Conservation (phyloP, 139 green algal species). For the Micractinium sp. region DNA sequence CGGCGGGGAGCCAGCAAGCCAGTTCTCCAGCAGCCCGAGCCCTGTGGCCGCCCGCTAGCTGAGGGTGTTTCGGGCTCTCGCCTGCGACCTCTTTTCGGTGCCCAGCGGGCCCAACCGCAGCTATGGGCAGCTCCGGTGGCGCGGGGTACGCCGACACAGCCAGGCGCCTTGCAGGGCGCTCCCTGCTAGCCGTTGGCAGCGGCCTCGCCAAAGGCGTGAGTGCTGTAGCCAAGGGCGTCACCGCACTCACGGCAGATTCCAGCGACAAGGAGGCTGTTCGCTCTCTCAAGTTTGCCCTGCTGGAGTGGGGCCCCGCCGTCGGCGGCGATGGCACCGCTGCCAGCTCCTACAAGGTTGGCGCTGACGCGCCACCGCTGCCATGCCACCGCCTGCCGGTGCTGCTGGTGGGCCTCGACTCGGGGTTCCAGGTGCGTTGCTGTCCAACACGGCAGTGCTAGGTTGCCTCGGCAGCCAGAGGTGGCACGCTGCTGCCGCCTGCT, state of each 20-base stretch:
- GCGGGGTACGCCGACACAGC: slow-evolving; percentile 3
- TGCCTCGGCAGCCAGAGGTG: background rate
- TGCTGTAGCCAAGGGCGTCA: slow-evolving; percentile 15
- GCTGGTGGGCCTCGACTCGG: slow-evolving; percentile 45
- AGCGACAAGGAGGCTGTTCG: slow-evolving; percentile 33
- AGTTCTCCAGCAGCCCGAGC: too few species aligned
- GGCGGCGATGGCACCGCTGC: background rate
- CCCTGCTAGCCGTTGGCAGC: background rate
- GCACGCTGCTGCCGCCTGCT: background rate
- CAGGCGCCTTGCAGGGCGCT: slow-evolving; percentile 12
- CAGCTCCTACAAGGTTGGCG: background rate
- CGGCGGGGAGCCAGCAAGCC: too few species aligned
- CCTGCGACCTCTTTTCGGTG: too few species aligned
- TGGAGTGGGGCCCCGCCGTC: slow-evolving; percentile 16
- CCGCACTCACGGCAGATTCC: slow-evolving; percentile 7
- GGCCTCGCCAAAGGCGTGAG: background rate
- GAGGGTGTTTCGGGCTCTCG: too few species aligned
- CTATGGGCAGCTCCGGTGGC: slow-evolving; percentile 1
- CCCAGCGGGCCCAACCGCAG: too few species aligned
- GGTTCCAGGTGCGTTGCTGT: slow-evolving; percentile 44
- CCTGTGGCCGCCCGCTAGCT: too few species aligned
- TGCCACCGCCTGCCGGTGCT: slow-evolving; percentile 17
- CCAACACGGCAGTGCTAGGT: background rate
- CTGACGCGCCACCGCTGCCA: background rate
- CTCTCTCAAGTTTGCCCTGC: slow-evolving; percentile 25